phyloP scores from a whole-genome alignment of 2,329 filamentous ascomycete species.

The Fusarium goolgardi region DNA sequence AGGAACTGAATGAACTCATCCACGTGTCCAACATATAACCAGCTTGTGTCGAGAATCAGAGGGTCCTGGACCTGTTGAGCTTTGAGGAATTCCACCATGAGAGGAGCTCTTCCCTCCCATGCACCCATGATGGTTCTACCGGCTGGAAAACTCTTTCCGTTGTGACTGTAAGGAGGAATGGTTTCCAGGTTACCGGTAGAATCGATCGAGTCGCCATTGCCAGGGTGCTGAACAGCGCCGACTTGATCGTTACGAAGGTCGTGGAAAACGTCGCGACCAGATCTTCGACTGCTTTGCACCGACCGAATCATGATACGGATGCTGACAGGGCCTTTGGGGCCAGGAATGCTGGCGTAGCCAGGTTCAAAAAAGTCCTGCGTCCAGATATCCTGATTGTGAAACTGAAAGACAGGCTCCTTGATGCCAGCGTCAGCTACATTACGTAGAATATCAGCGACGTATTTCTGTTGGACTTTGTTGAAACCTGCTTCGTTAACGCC shows the following conservation, averaged over 20 bases:
- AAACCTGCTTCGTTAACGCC: not conserved
- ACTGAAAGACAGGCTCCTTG: conserved; percentile 24
- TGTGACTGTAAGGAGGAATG: conserved; percentile 50
- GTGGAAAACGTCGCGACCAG: conserved; percentile 51
- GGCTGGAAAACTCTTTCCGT: conserved; percentile 35
- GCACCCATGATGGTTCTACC: conserved; percentile 42
- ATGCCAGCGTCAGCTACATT: conserved; percentile 16
- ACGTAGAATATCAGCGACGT: conserved; percentile 6
- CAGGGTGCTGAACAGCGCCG: conserved; percentile 48
- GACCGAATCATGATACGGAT: conserved; percentile 51
- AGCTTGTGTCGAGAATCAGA: conserved; percentile 49
- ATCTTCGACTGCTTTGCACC: conserved; percentile 44
- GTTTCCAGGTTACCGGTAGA: conserved; percentile 53
- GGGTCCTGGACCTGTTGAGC: conserved; percentile 53
- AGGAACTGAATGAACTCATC: conserved; percentile 50
- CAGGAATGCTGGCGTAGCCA: conserved; percentile 55
- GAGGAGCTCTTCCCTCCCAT: conserved; percentile 14
- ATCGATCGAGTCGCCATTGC: conserved; percentile 33
- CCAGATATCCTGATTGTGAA: conserved; percentile 46
- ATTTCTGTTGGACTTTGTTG: not conserved
- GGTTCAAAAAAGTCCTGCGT: conserved; percentile 56
- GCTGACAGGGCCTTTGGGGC: conserved; percentile 48
- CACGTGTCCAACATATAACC: conserved; percentile 46
- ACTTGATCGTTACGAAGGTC: conserved; percentile 44
- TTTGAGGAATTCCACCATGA: conserved; percentile 47